phyloP scores from a whole-genome alignment of 1,284 basidiomycete species.

The Ustilago crameri region DNA sequence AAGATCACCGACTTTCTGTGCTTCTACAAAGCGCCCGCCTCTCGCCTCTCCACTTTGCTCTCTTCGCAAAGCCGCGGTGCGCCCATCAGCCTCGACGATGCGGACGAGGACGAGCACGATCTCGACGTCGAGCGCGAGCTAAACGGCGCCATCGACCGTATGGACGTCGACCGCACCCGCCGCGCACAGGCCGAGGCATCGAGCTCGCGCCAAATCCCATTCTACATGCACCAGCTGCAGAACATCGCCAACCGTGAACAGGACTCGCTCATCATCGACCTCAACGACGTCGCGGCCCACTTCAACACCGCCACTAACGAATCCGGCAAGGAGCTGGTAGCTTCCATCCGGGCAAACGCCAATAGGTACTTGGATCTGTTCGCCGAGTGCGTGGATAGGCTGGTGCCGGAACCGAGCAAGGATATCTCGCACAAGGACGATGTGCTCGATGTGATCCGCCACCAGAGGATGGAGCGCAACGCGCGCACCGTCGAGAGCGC shows the following conservation, averaged over 20 bases:
- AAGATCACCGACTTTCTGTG: constrained; percentile 64
- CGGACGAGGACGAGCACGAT: constrained; percentile 30
- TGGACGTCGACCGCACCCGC: constrained; percentile 36
- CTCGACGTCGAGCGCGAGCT: constrained; percentile 31
- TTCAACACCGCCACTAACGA: constrained; percentile 35
- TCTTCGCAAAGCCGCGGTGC: constrained; percentile 10
- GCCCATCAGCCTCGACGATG: constrained; percentile 26
- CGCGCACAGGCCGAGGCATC: constrained; percentile 3
- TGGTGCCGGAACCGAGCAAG: constrained; percentile 79
- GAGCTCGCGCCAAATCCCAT: constrained; percentile 69
- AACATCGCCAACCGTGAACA: constrained; percentile 91
- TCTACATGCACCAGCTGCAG: constrained; percentile 95
- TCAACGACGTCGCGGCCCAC: constrained; percentile 78
- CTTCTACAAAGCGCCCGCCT: constrained; percentile 57
- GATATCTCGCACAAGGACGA: constrained; percentile 78
- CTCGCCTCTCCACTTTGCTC: constrained; percentile 31
- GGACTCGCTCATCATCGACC: constrained; percentile 81
- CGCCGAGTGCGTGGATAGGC: constrained; percentile 83
- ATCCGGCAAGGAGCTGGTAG: constrained; percentile 42
- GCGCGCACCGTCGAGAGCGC: constrained; percentile 74
- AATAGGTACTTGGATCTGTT: constrained; percentile 91
- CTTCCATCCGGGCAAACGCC: constrained; percentile 80
- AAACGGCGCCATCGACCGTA: constrained; percentile 28
- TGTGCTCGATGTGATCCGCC: constrained; percentile 69
- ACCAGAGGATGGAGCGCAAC: constrained; percentile 89